Conservation (phyloP, 257 asterid genomes). For the Ajuga chamaepitys region DNA sequence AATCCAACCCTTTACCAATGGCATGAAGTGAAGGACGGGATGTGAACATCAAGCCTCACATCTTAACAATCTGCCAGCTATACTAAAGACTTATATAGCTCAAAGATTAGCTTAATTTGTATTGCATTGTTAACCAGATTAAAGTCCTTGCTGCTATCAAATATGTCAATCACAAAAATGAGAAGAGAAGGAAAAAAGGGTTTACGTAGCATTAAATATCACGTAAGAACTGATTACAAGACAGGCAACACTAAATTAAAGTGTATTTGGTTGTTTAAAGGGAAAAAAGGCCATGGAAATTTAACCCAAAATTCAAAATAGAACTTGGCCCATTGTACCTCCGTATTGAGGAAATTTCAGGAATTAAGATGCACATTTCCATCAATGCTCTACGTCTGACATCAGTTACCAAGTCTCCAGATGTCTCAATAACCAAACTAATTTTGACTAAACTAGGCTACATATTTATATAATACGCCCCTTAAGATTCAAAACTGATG, state of each 20-base stretch:
- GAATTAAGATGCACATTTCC: constrained; percentile 94
- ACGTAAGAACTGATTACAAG: constrained; percentile 3
- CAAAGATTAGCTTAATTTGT: background rate
- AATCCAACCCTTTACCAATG: no score
- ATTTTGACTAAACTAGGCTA: background rate
- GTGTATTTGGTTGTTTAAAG: constrained; percentile 1
- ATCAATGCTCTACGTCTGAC: constrained; percentile 84
- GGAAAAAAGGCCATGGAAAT: background rate
- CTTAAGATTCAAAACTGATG: background rate
- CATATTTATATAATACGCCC: background rate
- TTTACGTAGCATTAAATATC: background rate
- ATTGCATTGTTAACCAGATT: background rate
- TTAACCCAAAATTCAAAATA: background rate
- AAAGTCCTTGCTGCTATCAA: background rate
- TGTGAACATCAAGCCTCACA: background rate
- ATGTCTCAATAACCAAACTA: background rate
- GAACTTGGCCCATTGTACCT: constrained; percentile 48
- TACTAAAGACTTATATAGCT: background rate
- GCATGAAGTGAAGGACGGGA: no score
- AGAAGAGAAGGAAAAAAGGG: no score
- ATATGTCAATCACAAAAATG: background rate
- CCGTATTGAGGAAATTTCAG: constrained; percentile 62
- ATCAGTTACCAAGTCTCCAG: constrained; percentile 15
- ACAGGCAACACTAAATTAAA: background rate
- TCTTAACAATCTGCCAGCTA: background rate